These are phyloP conservation scores for Mucor plumbeus DNA, from an alignment of 371 early-diverging fungal genomes.

Conservation along the genomic window DNA sequence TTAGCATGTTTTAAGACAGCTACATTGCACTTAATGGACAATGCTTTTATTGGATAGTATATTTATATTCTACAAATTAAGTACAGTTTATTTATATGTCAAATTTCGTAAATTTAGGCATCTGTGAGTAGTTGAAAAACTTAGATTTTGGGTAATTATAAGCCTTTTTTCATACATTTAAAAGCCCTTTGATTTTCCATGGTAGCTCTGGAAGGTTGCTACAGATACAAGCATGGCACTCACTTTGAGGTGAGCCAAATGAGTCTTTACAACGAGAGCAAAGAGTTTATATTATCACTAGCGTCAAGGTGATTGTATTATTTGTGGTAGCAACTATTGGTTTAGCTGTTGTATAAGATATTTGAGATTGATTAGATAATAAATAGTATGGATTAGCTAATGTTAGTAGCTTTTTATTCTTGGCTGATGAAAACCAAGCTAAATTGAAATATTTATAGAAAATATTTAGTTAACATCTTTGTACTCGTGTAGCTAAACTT, in stretches of 20 bases:
- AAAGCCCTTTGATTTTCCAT: conserved; percentile 66
- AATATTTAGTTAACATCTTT: conserved; percentile 54
- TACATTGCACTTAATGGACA: conserved; percentile 76
- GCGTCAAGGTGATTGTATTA: conserved; percentile 90
- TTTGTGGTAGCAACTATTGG: conserved; percentile 90
- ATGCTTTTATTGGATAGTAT: conserved; percentile 87
- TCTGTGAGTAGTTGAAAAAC: conserved; percentile 31
- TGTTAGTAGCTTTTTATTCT: conserved; percentile 33
- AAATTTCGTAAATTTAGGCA: conserved; percentile 71
- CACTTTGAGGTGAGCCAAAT: conserved; percentile 16
- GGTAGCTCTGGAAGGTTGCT: conserved; percentile 75
- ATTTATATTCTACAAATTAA: conserved; percentile 81
- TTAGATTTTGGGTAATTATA: conserved; percentile 21
- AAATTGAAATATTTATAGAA: conserved; percentile 71
- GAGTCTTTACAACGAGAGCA: not conserved
- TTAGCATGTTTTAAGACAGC: conserved; percentile 73
- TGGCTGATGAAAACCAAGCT: conserved; percentile 56
- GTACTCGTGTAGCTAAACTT: conserved; percentile 74
- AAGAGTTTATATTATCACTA: conserved; percentile 51
- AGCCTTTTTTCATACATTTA: conserved; percentile 20
- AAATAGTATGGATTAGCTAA: conserved; percentile 57
- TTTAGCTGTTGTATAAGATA: conserved; percentile 81
- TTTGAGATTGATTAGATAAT: conserved; percentile 85
- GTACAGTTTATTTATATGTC: conserved; percentile 78
- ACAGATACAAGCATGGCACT: conserved; percentile 75